Percentiles rank a stretch among this genome's conserved stretches.
Conservation (phyloP, 164 flowering plant genomes). For the Aristolochia californica region DNA sequence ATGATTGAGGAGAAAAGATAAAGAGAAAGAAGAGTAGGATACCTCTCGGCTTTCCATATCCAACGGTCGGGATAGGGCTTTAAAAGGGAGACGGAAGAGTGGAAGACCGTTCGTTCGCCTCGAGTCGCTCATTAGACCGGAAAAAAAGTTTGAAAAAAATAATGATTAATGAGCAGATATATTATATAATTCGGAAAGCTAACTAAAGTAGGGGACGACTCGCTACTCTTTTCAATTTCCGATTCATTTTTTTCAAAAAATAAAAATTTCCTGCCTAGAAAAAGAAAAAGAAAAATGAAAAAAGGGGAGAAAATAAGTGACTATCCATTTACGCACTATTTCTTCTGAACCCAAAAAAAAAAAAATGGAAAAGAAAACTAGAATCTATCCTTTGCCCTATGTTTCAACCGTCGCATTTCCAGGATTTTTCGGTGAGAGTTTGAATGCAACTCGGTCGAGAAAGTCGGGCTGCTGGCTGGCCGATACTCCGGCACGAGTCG, state of each 20-base stretch:
- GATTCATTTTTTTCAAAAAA: neutral
- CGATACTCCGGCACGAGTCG: slow-evolving; percentile 82
- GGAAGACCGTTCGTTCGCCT: too few species aligned
- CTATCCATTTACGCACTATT: neutral
- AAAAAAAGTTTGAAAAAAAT: too few species aligned
- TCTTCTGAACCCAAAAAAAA: slow-evolving; percentile 1
- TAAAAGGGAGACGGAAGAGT: too few species aligned
- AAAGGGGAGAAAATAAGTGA: neutral
- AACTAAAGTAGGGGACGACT: too few species aligned
- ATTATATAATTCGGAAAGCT: too few species aligned
- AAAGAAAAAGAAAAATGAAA: neutral
- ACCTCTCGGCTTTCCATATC: neutral
- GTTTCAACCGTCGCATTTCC: slow-evolving; percentile 71
- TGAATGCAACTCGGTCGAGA: slow-evolving; percentile 48
- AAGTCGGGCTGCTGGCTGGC: slow-evolving; percentile 78
- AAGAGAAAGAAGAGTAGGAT: neutral
- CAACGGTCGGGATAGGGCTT: neutral
- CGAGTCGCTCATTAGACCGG: too few species aligned
- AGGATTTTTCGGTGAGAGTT: slow-evolving; percentile 74
- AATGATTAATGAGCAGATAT: too few species aligned
- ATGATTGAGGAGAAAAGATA: neutral
- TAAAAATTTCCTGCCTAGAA: neutral
- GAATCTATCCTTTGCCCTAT: slow-evolving; percentile 9
- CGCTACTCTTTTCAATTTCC: too few species aligned
- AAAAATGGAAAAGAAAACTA: neutral